Evolutionary conservation across 1,284 basidiomycete genomes (phyloP), one percentile per base, ranked within the genome.

Genomic region (Ceratobasidium theobromae): DNA sequence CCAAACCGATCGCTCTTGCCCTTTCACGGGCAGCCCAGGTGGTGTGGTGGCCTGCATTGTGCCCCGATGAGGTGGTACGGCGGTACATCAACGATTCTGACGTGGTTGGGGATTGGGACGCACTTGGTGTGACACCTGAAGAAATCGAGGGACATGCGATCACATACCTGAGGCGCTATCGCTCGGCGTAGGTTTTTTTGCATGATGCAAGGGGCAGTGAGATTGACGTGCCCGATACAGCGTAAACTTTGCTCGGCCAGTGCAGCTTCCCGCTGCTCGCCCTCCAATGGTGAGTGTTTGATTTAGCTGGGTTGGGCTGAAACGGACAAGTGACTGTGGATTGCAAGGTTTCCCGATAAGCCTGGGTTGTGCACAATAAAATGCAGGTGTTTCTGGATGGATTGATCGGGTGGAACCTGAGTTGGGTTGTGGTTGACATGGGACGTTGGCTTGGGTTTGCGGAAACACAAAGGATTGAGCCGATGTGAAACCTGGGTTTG

Each of bases 11-110:
- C 62, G 91, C 95, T 51, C 79, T 84, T 53, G 73, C 82, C 5
- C 77, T 93, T 33, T 84, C 95, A 4, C 84, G 80, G 71, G 76
- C 83, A 30, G 84, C 86, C 46, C 91, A 98, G 77, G 75, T 79
- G 3, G 81, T 85, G 0, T 99, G 95, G 95, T 99, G 95, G 95
- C 95, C 95, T 16, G 85, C 91, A 67, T 81, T 98, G 68, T 87
- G 84, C 74, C 91, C 93, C 0, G 96, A 99, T 77, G 95, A 98
- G 78, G 88, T 99, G 28, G 83, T 85, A 72, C 82, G 96, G 73
- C 85, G 93, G 70, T 97, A 86, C 78, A 86, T 98, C 70, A 84
- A 95, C 78, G 96, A 98, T 77, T 66, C 67, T 21, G 70, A 69
- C n/a, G 68, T 71, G 49, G 71, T 73, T 23, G 72, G 71, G 25